Evolutionary conservation across 352 stramenopile genomes (phyloP).

Genomic region (Pythium periplocum): DNA sequence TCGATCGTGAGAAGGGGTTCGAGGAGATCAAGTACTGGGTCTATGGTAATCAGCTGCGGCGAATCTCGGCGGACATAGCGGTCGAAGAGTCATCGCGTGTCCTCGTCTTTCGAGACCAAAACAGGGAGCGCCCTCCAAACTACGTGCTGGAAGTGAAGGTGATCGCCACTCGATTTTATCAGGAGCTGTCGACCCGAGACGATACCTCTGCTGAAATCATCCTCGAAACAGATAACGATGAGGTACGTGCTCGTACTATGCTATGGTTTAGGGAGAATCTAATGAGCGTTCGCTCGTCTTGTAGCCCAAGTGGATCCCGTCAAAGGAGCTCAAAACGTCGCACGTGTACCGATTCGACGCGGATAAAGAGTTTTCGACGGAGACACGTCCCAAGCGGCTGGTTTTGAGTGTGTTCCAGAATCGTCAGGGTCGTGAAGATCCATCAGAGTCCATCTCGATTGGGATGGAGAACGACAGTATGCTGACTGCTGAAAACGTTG

Average conservation of each 20-base stretch:
- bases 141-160: constrained; percentile 85
- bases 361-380: constrained; percentile 64
- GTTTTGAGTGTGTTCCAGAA: constrained; percentile 68
- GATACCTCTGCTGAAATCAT: constrained; percentile 58
- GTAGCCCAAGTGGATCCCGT: constrained; percentile 32
- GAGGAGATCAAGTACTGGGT: constrained; percentile 67
- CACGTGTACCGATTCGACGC: constrained; percentile 84
- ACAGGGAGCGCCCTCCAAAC: constrained; percentile 39
- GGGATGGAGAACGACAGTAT: constrained; percentile 56
- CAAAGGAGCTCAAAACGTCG: constrained; percentile 68
- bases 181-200: constrained; percentile 55
- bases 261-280: not conserved
- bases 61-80: constrained; percentile 69
- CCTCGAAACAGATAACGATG: constrained; percentile 60
- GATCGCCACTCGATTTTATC: constrained; percentile 60
- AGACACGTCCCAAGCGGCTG: constrained; percentile 62
- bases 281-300: not conserved
- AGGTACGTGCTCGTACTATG: constrained; percentile 14
- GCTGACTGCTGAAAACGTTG: constrained; percentile 7
- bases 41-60: constrained; percentile 61
- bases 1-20: constrained; percentile 71
- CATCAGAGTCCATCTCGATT: constrained; percentile 32
- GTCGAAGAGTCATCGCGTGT: constrained; percentile 76
- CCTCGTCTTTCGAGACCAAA: constrained; percentile 72
- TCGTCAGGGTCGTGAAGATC: constrained; percentile 12